Evolutionary conservation across 768 basidiomycete species (phyloP).

Genomic region (Rhodotorula diobovata): DNA sequence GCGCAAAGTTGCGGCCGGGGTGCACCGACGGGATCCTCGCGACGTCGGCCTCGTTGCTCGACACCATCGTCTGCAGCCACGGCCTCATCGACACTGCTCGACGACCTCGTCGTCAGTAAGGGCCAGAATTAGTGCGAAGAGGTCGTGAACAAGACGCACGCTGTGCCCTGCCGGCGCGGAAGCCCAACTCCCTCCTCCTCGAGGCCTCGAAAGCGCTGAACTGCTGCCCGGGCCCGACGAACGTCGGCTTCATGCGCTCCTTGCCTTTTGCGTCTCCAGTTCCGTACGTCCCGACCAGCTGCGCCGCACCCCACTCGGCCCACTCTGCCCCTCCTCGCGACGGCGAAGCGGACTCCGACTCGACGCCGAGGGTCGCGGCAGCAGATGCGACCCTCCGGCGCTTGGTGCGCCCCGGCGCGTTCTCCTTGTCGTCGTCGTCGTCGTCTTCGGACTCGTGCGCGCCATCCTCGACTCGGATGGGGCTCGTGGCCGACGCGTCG

Average conservation of each 20-base stretch:
- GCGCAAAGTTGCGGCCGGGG: conserved; percentile 34
- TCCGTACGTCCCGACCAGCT: not conserved
- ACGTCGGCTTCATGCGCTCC: conserved; percentile 1
- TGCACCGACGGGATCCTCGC: conserved; percentile 29
- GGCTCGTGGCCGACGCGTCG: conserved; percentile 15
- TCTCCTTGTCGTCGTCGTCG: not conserved
- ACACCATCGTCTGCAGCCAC: conserved; percentile 24
- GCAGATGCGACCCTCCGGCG: conserved; percentile 2
- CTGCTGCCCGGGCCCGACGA: conserved; percentile 8
- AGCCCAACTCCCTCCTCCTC: conserved; percentile 19
- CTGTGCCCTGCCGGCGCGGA: not conserved
- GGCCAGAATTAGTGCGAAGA: too few species aligned
- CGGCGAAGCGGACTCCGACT: too few species aligned
- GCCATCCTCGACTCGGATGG: not conserved
- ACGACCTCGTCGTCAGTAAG: not conserved
- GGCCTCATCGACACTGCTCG: conserved; percentile 32
- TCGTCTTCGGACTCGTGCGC: not conserved
- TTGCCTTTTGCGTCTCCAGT: not conserved
- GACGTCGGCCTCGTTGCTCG: conserved; percentile 38
- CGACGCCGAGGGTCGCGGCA: too few species aligned
- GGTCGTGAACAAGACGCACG: conserved; percentile 5
- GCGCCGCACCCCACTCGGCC: not conserved
- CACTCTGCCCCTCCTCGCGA: not conserved
- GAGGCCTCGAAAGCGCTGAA: conserved; percentile 18
- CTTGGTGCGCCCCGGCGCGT: not conserved